These are phyloP conservation scores for Pterocarpus macrocarpus DNA, from an alignment of 306 rosid genomes.

Conservation along the genomic window DNA sequence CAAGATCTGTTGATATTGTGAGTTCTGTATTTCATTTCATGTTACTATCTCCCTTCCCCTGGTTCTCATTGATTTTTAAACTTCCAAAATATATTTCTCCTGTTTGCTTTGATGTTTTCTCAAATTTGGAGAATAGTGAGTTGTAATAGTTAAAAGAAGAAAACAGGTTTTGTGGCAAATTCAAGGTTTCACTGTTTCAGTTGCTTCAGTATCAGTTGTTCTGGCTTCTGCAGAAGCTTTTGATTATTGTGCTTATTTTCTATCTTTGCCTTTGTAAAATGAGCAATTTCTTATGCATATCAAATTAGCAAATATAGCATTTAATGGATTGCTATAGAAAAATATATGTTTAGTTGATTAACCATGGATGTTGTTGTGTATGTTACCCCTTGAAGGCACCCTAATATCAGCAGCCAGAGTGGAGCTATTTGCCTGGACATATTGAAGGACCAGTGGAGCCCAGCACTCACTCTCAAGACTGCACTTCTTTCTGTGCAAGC, in stretches of 20 bases:
- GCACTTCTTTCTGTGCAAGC: slow-evolving; percentile 99
- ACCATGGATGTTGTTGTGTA: slow-evolving; percentile 33
- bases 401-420: slow-evolving; percentile 98
- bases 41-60: slow-evolving; percentile 3
- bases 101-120: slow-evolving; percentile 25
- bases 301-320: slow-evolving; percentile 4
- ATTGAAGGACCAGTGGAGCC: slow-evolving; percentile 99
- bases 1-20: background rate
- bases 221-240: slow-evolving; percentile 21
- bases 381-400: slow-evolving; percentile 83
- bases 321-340: slow-evolving; percentile 18
- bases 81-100: background rate
- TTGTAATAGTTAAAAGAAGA: slow-evolving; percentile 4
- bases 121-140: background rate
- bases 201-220: slow-evolving; percentile 17
- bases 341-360: slow-evolving; percentile 20
- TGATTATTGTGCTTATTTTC: slow-evolving; percentile 9
- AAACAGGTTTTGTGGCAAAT: slow-evolving; percentile 1
- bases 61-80: slow-evolving; percentile 15
- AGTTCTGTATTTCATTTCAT: slow-evolving; percentile 30
- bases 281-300: slow-evolving; percentile 19
- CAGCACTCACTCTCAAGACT: slow-evolving; percentile 95
- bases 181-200: slow-evolving; percentile 24
- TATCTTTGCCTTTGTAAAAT: background rate
- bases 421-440: slow-evolving; percentile 98